phyloP scores from a whole-genome alignment of 2,329 filamentous ascomycete species.

The Ophiocordyceps camponoti-floridani region DNA sequence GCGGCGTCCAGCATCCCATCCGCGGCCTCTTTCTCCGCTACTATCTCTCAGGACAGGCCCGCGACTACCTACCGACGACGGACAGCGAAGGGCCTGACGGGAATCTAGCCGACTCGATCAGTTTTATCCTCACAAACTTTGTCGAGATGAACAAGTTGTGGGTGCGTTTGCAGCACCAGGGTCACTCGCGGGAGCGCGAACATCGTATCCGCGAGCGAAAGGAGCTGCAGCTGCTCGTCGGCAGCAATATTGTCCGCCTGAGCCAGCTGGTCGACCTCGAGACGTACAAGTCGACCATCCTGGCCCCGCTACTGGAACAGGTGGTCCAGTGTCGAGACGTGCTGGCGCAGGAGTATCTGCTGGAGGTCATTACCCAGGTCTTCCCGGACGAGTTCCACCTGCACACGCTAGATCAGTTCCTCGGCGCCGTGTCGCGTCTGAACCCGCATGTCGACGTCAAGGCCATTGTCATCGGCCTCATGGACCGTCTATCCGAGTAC shows the following conservation, averaged over 20 bases:
- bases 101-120: slow-evolving; percentile 92
- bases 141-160: slow-evolving; percentile 99
- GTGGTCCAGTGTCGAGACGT: slow-evolving; percentile 97
- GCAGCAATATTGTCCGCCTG: slow-evolving; percentile 85
- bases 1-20: slow-evolving; percentile 91
- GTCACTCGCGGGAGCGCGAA: slow-evolving; percentile 86
- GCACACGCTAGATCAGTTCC: slow-evolving; percentile 86
- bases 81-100: slow-evolving; percentile 83
- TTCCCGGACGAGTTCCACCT: slow-evolving; percentile 98
- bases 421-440: slow-evolving; percentile 78
- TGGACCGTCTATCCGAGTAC: slow-evolving; percentile 90
- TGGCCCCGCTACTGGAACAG: slow-evolving; percentile 81
- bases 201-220: slow-evolving; percentile 86
- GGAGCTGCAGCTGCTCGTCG: slow-evolving; percentile 86
- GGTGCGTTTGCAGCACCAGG: slow-evolving; percentile 94
- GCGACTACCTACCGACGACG: slow-evolving; percentile 70
- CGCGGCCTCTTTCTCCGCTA: slow-evolving; percentile 90
- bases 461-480: slow-evolving; percentile 90
- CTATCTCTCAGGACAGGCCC: slow-evolving; percentile 86
- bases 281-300: slow-evolving; percentile 78
- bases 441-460: slow-evolving; percentile 98
- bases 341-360: slow-evolving; percentile 85
- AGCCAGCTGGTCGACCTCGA: slow-evolving; percentile 93
- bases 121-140: slow-evolving; percentile 95
- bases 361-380: slow-evolving; percentile 97